phyloP scores from a whole-genome alignment of 306 rosid species.

The Acacia crassicarpa region DNA sequence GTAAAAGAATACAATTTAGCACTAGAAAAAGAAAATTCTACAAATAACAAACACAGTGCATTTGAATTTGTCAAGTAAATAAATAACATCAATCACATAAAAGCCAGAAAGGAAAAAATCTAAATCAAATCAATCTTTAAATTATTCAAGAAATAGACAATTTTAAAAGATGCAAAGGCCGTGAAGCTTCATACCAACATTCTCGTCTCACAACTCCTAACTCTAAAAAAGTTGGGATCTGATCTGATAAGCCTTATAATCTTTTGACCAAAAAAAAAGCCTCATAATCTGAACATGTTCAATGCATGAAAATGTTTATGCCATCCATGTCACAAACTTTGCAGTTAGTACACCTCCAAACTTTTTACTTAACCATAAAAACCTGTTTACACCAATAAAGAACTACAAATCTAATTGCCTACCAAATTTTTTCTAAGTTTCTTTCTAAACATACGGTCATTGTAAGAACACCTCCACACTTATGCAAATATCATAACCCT shows the following conservation, averaged over 20 bases:
- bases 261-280: background rate
- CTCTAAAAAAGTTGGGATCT: background rate
- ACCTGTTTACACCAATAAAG: background rate
- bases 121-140: slow-evolving; percentile 20
- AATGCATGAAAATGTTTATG: background rate
- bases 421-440: background rate
- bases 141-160: background rate
- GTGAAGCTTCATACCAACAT: slow-evolving; percentile 3
- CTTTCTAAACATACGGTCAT: background rate
- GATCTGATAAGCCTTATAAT: background rate
- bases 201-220: background rate
- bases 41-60: background rate
- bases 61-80: background rate
- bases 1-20: slow-evolving; percentile 32
- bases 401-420: background rate
- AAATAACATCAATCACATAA: slow-evolving; percentile 15
- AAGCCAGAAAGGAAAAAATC: slow-evolving; percentile 11
- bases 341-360: slow-evolving; percentile 19
- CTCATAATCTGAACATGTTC: background rate
- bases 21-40: background rate
- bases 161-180: background rate
- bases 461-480: background rate
- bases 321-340: background rate
- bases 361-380: background rate
- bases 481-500: background rate